Evolutionary conservation across 2,329 filamentous ascomycete genomes (phyloP).

Genomic region (Ophiocordyceps robertsii): DNA sequence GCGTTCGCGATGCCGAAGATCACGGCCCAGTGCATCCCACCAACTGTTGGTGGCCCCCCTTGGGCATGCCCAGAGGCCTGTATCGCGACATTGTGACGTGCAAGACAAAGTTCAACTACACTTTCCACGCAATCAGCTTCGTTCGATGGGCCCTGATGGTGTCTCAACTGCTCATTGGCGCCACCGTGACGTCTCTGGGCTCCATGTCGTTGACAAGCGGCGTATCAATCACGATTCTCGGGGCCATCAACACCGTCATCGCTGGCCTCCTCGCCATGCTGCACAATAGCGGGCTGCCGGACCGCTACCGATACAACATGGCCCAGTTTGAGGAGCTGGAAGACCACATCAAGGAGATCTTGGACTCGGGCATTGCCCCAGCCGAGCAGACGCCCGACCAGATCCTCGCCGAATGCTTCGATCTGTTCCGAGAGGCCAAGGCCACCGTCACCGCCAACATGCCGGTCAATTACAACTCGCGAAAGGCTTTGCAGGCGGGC

Average conservation of each 20-base stretch:
- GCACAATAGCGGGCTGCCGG: slow-evolving; percentile 39
- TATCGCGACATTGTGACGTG: slow-evolving; percentile 33
- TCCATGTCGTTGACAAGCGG: slow-evolving; percentile 23
- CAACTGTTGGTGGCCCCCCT: slow-evolving; percentile 29
- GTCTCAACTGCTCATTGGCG: slow-evolving; percentile 33
- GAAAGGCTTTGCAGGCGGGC: slow-evolving; percentile 5
- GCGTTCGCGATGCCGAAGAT: slow-evolving; percentile 29
- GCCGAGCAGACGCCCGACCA: slow-evolving; percentile 29
- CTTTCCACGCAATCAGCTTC: slow-evolving; percentile 28
- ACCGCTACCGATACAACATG: slow-evolving; percentile 34
- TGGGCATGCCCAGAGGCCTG: slow-evolving; percentile 32
- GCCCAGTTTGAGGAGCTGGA: slow-evolving; percentile 35
- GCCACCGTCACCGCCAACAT: slow-evolving; percentile 33
- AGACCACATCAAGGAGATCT: slow-evolving; percentile 34
- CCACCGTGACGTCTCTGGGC: slow-evolving; percentile 35
- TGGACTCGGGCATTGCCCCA: slow-evolving; percentile 32
- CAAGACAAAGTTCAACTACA: slow-evolving; percentile 29
- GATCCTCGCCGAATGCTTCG: slow-evolving; percentile 32
- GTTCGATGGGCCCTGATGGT: slow-evolving; percentile 33
- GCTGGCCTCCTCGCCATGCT: slow-evolving; percentile 36
- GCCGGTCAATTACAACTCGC: slow-evolving; percentile 25
- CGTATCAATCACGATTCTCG: slow-evolving; percentile 33
- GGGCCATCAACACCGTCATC: slow-evolving; percentile 33
- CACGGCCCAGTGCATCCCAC: slow-evolving; percentile 27
- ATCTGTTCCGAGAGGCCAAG: slow-evolving; percentile 30